Conservation (phyloP, 345 rosid genomes). For the Excoecaria agallocha region DNA sequence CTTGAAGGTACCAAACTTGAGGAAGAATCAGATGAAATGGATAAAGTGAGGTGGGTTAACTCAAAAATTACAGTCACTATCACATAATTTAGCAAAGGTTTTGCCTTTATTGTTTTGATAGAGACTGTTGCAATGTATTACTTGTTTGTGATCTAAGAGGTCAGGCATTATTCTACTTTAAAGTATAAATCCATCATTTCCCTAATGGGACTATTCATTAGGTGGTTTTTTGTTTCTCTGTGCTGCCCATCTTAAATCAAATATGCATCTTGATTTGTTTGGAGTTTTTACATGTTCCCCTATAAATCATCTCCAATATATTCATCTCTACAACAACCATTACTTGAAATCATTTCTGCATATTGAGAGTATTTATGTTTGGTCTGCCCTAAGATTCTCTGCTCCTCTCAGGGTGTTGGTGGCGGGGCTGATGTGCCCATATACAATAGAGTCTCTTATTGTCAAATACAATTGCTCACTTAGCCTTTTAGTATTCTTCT, state of each 20-base stretch:
- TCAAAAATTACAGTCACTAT: conserved; percentile 5
- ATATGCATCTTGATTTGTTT: neutral
- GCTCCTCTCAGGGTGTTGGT: neutral
- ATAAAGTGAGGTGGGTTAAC: conserved; percentile 41
- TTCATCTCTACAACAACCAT: neutral
- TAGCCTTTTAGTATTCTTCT: neutral
- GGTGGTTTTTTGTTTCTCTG: neutral
- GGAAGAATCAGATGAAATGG: conserved; percentile 40
- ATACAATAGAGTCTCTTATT: neutral
- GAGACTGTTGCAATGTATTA: neutral
- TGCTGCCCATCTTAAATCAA: neutral
- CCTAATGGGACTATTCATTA: neutral
- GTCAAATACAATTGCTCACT: neutral
- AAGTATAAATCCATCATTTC: neutral
- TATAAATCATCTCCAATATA: neutral
- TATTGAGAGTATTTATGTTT: neutral
- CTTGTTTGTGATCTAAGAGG: conserved; percentile 5
- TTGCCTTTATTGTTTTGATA: neutral
- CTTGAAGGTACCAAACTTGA: conserved; percentile 44
- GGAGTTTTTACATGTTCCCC: neutral
- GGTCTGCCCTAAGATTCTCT: conserved; percentile 2
- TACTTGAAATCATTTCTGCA: neutral
- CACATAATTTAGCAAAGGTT: neutral
- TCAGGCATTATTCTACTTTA: neutral
- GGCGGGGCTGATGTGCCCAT: neutral